Base-by-base conservation (phyloP, 1,284 basidiomycete species). In the Trametes pubescens region DNA sequence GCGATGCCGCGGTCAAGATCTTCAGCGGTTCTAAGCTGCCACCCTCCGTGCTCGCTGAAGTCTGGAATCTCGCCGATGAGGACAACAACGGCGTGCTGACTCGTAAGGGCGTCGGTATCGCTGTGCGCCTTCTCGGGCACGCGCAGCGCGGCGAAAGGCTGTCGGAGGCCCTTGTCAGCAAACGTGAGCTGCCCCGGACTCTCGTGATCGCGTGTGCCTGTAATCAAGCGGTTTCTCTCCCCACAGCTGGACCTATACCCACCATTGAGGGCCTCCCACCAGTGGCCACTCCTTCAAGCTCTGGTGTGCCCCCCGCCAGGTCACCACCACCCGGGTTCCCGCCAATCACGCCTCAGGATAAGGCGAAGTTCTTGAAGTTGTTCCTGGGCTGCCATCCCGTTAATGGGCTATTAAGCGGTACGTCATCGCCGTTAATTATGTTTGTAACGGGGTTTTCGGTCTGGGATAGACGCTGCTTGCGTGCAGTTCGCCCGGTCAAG, bases 21-120 rank as follows among this genome's bases (percentile, higher is more conserved):
- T 93, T 96, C 72, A 82, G 86, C 64, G 90, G 93, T 59, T 90
- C 94, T 51, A 91, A 91, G 71, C 85, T 97, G 60, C 79, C 87
- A 34, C 88, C 93, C 9, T 80, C 84, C n/a, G 83, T 86, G 38
- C 89, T 99, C 63, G 95, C 96, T 47, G 93, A 98, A 80, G 91
- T 99, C 71, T 99, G 98, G 97, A 86, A 84, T 59, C 80, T 99
- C 65, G 91, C 96, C 46, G 98, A 99, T 81, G 90, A 92, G 56
- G 91, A 95, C 51, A 96, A 98, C 81, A 93, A 93, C 67, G 96
- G 96, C 4, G 95, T 92, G 79, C 84, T 99, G 61, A 91, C 94
- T 16, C 88, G 86, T 68, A 94, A 93, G 71, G 92, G 92, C 44
- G 92, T 95, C 74, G 90, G 93, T 49, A 84, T 93, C 65, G 96